A percentile compares a stretch with the other conserved stretches of the same genome.
Conservation (phyloP, 441 rosid species). For the Dalechampia spathulata region DNA sequence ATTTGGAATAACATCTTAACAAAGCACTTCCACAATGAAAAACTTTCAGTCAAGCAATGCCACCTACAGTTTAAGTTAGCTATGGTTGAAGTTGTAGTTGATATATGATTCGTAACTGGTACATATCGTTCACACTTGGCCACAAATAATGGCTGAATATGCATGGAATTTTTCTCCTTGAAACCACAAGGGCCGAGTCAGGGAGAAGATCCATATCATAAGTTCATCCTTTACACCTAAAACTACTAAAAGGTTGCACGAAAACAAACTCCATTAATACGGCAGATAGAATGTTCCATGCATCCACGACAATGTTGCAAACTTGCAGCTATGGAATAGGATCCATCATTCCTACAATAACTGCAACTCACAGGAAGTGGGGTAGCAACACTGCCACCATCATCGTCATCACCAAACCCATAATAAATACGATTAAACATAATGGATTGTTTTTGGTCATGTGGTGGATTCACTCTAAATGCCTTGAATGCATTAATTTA, state of each 20-base stretch:
- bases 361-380: neutral
- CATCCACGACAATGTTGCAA: neutral
- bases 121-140: neutral
- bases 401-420: neutral
- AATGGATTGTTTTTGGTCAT: too few relatives aligned
- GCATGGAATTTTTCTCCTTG: neutral
- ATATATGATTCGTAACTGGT: too few relatives aligned
- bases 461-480: too few relatives aligned
- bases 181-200: too few relatives aligned
- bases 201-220: too few relatives aligned
- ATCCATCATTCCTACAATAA: neutral
- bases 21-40: neutral
- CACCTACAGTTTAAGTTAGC: neutral
- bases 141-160: neutral
- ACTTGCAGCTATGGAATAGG: neutral
- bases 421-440: too few relatives aligned
- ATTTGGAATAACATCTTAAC: neutral
- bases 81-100: too few relatives aligned
- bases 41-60: neutral
- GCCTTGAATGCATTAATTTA: too few relatives aligned
- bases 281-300: neutral
- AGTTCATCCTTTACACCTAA: too few relatives aligned
- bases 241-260: neutral
- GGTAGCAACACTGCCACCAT: too few relatives aligned
- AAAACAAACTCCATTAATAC: neutral